Base-by-base conservation (phyloP, 148 eudicot species). In the Heliosperma pusillum region DNA sequence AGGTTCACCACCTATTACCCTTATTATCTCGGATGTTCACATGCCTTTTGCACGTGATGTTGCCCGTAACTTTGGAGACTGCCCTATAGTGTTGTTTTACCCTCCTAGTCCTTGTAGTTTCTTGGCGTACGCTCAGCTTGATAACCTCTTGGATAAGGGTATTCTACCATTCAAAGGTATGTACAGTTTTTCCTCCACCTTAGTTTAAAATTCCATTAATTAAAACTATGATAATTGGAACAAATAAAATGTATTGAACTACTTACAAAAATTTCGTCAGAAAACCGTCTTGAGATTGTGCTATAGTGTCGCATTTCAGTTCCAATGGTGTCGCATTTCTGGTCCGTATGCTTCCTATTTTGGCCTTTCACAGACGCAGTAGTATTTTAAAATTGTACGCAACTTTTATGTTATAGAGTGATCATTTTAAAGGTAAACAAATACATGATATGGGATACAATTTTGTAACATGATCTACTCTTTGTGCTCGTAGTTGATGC, bases 131-230 rank as follows among this genome's bases (percentile, higher is more conserved):
- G 47, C 71, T 2, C 78, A 76, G 55, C 80, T 73, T 44, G 69
- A 53, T 0, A 17, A 5, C 0, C 83, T 84, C 12, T 8, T 74
- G 5, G 72, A 79, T 4, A 59, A 55, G 42, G 79, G 69, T 20
- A 25, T 75, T 45, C 21, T 76, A 0, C 89, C 89, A 12, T 82
- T 87, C 16, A 78, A 85, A 87, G 89, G 89, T 87, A 73, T 5
- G 22, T 52, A 7, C 60, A 24, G 9, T 52, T 19, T 52, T 25
- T 70, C 2, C 30, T 61, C 3, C 13, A 12, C 29, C 1, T 61
- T 61, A 3, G 12, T 61, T 8, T 0, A 25, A 0, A 3, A 25
- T 24, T 61, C 13, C 4, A 8, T 61, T 1, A 61, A 61, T 15
- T 61, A 21, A 21, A 4, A n/a, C 24, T 20, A 58, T 20, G 24